Evolutionary conservation across 805 yeast species (phyloP), one percentile per base, ranked within the genome.

Genomic region (Schwanniomyces pseudopolymorphus): DNA sequence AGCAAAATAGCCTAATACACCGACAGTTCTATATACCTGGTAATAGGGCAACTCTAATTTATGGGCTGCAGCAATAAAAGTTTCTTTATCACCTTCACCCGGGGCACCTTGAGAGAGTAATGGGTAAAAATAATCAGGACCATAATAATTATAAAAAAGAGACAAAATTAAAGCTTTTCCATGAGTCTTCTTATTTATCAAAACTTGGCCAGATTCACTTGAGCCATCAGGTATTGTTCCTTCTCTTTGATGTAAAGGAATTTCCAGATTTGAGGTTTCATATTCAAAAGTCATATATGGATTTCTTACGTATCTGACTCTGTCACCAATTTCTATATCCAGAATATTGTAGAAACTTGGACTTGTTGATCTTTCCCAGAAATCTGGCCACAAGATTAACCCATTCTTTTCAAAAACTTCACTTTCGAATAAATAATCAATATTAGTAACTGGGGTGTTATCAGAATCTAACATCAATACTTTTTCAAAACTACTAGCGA

Each of bases 141-240:
- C 89, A 58, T 75, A 79, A 44, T 80, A 67, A 55, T 85, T 85
- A 63, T 85, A 85, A 63, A 83, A 85, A 33, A 83, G 61, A 0
- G 89, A 75, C 41, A 85, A 66, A 49, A 85, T 66, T 43, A 85
- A 64, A 3, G 85, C 77, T 54, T 69, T 67, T 40, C 79, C 78
- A 58, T 85, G 90, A 1, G 75, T 69, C 31, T 64, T 67, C 61
- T 83, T 85, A 55, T 80, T 77, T 40, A 85, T 72, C 43, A 83
- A 57, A 45, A 85, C 57, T 58, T 85, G 87, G 3, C 90, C 91
- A 1, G 86, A 78, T 64, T 85, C 90, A 2, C 87, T 75, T 0
- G 89, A 79, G 46, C 80, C 76, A 54, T 84, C 86, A 7, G 89
- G 87, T 36, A 86, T 74, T 0, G 90, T 73, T 3, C 88, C 88